Conservation (phyloP, 148 eudicot species). For the Vaccinium macrocarpon region DNA sequence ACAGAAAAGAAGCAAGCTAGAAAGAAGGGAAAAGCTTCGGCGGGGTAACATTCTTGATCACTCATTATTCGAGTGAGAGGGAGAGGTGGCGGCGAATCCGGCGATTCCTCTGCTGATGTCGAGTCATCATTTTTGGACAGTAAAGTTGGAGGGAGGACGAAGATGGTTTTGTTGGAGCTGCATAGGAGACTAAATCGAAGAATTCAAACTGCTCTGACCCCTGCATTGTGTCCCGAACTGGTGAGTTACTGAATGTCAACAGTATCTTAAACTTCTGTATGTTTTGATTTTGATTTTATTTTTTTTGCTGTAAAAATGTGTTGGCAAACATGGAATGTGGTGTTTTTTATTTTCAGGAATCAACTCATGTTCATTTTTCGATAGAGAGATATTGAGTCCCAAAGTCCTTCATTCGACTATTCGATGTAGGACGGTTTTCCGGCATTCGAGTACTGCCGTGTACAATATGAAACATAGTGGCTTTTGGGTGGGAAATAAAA, state of each 20-base stretch:
- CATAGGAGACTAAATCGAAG: neutral
- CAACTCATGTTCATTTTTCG: neutral
- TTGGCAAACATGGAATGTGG: neutral
- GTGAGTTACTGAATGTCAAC: neutral
- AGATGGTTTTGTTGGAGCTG: neutral
- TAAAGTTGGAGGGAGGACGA: neutral
- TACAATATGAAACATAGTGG: too few relatives aligned
- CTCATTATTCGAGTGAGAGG: neutral
- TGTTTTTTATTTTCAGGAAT: neutral
- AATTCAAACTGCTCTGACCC: neutral
- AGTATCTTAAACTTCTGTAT: neutral
- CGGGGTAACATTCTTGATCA: neutral
- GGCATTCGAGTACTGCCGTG: too few relatives aligned
- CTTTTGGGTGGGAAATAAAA: too few relatives aligned
- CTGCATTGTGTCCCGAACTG: neutral
- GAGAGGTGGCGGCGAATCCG: neutral
- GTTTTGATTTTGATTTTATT: neutral
- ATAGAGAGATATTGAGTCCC: neutral
- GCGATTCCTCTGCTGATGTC: neutral
- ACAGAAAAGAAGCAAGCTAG: slow-evolving; percentile 57
- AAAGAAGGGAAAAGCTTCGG: slow-evolving; percentile 37
- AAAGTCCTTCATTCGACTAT: neutral
- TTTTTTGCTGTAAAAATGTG: neutral
- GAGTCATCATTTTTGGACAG: neutral
- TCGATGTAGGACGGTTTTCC: neutral